Conservation (phyloP, 306 rosid species). For the Ochetophila trinervis region DNA sequence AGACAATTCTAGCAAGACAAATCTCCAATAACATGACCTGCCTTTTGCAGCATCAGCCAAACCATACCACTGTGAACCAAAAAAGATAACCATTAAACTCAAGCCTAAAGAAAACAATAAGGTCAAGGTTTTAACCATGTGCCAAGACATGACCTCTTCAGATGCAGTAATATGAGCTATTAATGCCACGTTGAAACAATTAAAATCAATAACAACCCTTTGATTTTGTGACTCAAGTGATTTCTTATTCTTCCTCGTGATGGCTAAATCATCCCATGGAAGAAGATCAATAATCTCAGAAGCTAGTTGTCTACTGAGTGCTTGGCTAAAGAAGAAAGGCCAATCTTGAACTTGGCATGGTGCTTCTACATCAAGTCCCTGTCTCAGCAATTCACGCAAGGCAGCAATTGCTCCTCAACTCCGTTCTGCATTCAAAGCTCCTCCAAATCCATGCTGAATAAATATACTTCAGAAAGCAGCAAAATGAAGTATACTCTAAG, state of each 20-base stretch:
- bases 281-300: slow-evolving; percentile 87
- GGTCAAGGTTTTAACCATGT: no score
- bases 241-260: slow-evolving; percentile 81
- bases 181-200: slow-evolving; percentile 70
- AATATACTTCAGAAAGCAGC: background rate
- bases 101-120: no score
- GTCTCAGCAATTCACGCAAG: slow-evolving; percentile 85
- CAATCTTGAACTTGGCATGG: slow-evolving; percentile 89
- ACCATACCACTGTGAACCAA: no score
- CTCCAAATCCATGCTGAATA: slow-evolving; percentile 53
- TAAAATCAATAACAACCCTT: slow-evolving; percentile 72
- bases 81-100: no score
- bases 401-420: slow-evolving; percentile 91
- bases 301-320: slow-evolving; percentile 68
- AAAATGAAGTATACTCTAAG: background rate
- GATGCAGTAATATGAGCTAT: slow-evolving; percentile 84
- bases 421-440: slow-evolving; percentile 80
- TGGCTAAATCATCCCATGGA: slow-evolving; percentile 79
- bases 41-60: no score
- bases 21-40: no score
- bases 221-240: slow-evolving; percentile 93
- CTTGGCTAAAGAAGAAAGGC: slow-evolving; percentile 87
- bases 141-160: no score
- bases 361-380: slow-evolving; percentile 89
- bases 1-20: no score